Evolutionary conservation across 495 filamentous ascomycete genomes (phyloP).

Genomic region (Pseudoneurospora amorphoporcata): DNA sequence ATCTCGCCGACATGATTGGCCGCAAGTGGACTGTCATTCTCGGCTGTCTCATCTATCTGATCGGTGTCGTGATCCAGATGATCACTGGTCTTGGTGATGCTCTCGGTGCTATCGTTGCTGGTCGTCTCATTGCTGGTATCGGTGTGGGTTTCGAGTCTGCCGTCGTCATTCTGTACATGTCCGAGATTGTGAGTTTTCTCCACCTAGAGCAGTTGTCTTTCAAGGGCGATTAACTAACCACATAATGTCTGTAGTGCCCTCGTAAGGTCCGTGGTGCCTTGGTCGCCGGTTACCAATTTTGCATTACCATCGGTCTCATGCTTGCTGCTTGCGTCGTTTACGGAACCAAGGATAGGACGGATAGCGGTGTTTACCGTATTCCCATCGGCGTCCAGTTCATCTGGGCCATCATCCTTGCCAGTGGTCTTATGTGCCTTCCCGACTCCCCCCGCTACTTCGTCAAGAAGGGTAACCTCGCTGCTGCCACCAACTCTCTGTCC

Average conservation of each 20-base stretch:
- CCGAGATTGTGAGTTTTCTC: slow-evolving; percentile 39
- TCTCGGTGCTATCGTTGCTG: slow-evolving; percentile 49
- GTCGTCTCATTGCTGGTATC: slow-evolving; percentile 61
- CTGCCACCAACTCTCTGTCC: slow-evolving; percentile 50
- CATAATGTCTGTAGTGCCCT: slow-evolving; percentile 31
- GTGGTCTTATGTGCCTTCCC: slow-evolving; percentile 51
- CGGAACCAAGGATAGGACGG: slow-evolving; percentile 47
- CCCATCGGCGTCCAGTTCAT: slow-evolving; percentile 60
- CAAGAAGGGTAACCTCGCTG: slow-evolving; percentile 56
- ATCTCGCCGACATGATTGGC: slow-evolving; percentile 57
- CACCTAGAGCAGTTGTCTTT: neutral
- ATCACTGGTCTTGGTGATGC: slow-evolving; percentile 25
- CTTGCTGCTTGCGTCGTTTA: slow-evolving; percentile 65
- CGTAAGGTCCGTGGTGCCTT: slow-evolving; percentile 64
- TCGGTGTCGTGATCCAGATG: slow-evolving; percentile 56
- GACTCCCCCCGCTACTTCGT: slow-evolving; percentile 78
- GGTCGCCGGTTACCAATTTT: slow-evolving; percentile 69
- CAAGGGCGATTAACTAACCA: neutral
- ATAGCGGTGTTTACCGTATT: slow-evolving; percentile 61
- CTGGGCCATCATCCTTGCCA: slow-evolving; percentile 57
- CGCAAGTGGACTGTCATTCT: slow-evolving; percentile 57
- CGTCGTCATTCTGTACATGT: slow-evolving; percentile 71
- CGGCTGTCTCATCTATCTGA: slow-evolving; percentile 53
- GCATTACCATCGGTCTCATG: slow-evolving; percentile 66
- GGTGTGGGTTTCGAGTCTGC: slow-evolving; percentile 69